These are phyloP conservation scores for Torulaspora globosa DNA, from an alignment of 1,139 yeast genomes.

Conservation along the genomic window DNA sequence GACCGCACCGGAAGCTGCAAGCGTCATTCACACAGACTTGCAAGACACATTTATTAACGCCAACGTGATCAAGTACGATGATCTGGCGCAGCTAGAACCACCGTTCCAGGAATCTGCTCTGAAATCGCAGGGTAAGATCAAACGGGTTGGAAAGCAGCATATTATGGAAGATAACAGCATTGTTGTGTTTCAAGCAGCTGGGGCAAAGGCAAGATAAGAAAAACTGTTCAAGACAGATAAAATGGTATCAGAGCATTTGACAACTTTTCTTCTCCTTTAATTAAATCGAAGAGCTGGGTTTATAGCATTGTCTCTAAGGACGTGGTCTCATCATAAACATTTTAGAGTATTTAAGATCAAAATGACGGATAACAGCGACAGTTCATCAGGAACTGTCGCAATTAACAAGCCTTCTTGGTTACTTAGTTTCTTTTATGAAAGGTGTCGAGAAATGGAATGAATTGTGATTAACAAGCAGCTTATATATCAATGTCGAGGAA, in stretches of 20 bases:
- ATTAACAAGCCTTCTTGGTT: not conserved
- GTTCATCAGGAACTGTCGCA: slow-evolving; percentile 4
- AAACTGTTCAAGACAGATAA: slow-evolving; percentile 11
- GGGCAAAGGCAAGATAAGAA: slow-evolving; percentile 38
- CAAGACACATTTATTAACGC: slow-evolving; percentile 81
- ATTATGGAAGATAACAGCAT: slow-evolving; percentile 76
- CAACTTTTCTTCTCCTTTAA: slow-evolving; percentile 41
- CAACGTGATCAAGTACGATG: slow-evolving; percentile 57
- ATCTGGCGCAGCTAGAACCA: slow-evolving; percentile 40
- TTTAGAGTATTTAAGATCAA: slow-evolving; percentile 1
- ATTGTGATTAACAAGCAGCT: not conserved
- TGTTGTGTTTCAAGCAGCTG: slow-evolving; percentile 53
- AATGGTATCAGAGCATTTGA: slow-evolving; percentile 41
- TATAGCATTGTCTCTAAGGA: slow-evolving; percentile 41
- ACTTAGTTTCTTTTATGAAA: not conserved
- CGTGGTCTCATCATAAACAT: slow-evolving; percentile 40
- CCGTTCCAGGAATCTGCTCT: slow-evolving; percentile 36
- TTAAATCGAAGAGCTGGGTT: slow-evolving; percentile 52
- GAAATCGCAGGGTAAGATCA: slow-evolving; percentile 49
- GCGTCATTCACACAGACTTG: slow-evolving; percentile 85
- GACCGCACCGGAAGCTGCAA: slow-evolving; percentile 89
- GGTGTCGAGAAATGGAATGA: no score
- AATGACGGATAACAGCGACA: not conserved
- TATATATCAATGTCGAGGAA: not conserved
- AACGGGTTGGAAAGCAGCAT: slow-evolving; percentile 67